Evolutionary conservation across 139 green algal genomes (phyloP), one percentile per base, ranked within the genome.

Genomic region (Volvox africanus): DNA sequence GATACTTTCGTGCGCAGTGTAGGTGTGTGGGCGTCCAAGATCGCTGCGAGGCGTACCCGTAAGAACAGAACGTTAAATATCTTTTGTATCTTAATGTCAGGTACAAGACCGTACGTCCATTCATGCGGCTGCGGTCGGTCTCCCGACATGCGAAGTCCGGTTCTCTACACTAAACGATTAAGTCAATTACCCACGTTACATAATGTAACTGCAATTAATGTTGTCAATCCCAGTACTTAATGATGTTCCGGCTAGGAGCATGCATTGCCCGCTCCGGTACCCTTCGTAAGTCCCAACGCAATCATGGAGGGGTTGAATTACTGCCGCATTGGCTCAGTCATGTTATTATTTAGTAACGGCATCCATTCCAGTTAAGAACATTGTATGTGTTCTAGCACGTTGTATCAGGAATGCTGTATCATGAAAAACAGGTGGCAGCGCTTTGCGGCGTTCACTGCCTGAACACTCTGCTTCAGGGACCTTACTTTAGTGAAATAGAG

Each of bases 381-480:
- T 14, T 55, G 9, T 55, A 55, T 55, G 44, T 9, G 44, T 55
- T 55, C 44, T 55, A 14, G 44, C 44, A 55, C 44, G 5, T 24
- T 73, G 65, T 73, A 5, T 6, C 16, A 73, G 65, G 61, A 14
- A 83, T 91, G 44, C 80, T 98, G 11, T 98, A 98, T 69, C 96
- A 97, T 61, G 96, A 98, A 83, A 94, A 95, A 83, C 95, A 96
- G 73, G 93, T 92, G 33, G 93, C 92, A 22, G 92, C 95, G 1
- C 92, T 99, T 0, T 99, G 97, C 80, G 97, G 95, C 2, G 96
- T 99, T 0, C 97, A 99, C 92, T 95, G 94, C 21, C 91, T 99
- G 0, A 92, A 94, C 44, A 92, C 92, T 14, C 86, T 94, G 26
- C 80, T 94, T 1, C 97, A 98, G 78, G 97, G 95, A 0, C 95